Evolutionary conservation across 1,284 basidiomycete genomes (phyloP), one percentile per base, ranked within the genome.

Genomic region (Ceratobasidium sp.): DNA sequence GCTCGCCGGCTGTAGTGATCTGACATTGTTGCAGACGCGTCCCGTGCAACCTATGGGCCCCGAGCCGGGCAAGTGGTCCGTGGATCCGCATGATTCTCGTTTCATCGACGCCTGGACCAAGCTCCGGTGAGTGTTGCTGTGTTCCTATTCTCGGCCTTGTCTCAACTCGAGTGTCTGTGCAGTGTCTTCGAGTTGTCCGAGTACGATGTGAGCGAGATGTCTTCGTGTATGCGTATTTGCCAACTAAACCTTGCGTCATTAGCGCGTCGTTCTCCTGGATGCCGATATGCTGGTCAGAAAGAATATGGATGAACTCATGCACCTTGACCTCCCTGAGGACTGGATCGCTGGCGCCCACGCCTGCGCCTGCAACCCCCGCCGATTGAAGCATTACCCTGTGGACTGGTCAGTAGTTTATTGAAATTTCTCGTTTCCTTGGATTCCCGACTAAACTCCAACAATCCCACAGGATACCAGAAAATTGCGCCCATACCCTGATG

Each of bases 51-150:
- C 86, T 52, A 86, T 98, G 52, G 82, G 86, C 8, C 94, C 94
- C 20, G 84, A 84, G 23, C 84, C 86, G 20, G 88, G 88, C 44
- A 82, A 83, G 16, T 89, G 92, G 82, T 83, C 81, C 8, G 84
- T 92, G n/a, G 81, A 87, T 16, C 83, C 82, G 46, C 85, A 88
- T 78, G 93, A 94, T 81, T 84, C 84, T 50, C 88, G 96, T 64
- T 96, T 98, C 83, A 86, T 85, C 27, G 95, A 97, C 83, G 95
- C 95, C 4, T 98, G 96, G 96, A 94, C 94, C 2, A 98, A 98
- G 84, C 85, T 98, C 71, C 89, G 92, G 94, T 94, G 69, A 80
- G 84, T 80, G 23, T n/a, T n/a, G 14, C 3, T 12, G 46, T n/a
- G 8, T 4, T 10, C 35, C 46, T 38, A n/a, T 30, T n/a, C 48